Evolutionary conservation across 805 yeast genomes (phyloP).

Genomic region (Candida ficus): DNA sequence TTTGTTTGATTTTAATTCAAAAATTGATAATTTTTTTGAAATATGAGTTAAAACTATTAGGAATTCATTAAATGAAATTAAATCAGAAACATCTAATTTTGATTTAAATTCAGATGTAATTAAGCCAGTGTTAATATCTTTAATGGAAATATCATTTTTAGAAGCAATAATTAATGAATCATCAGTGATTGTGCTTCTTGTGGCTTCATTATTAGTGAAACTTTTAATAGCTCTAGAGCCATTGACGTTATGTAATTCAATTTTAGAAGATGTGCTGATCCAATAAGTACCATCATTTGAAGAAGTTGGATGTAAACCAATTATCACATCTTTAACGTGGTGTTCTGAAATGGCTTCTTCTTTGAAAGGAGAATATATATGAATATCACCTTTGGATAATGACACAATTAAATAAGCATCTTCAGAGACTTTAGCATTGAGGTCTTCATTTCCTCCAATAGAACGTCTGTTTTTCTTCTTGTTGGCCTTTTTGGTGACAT

Average conservation of each 20-base stretch:
- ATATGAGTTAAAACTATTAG: neutral
- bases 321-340: neutral
- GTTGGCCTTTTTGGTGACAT: neutral
- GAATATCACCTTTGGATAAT: neutral
- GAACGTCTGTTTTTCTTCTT: neutral
- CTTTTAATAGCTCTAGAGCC: constrained; percentile 2
- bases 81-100: too few species aligned
- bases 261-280: constrained; percentile 7
- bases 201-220: too few species aligned
- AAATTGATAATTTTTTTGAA: neutral
- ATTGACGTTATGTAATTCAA: constrained; percentile 15
- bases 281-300: neutral
- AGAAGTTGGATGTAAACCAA: neutral
- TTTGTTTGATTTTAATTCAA: neutral
- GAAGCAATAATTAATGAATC: neutral
- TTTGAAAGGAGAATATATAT: constrained; percentile 2
- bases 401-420: constrained; percentile 1
- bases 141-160: neutral
- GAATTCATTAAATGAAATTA: neutral
- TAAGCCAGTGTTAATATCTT: neutral
- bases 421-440: neutral
- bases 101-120: neutral
- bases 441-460: neutral
- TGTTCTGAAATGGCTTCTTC: constrained; percentile 1
- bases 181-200: too few species aligned